Evolutionary conservation across 1,284 basidiomycete species (phyloP), one percentile per base, ranked within the genome.

Genomic region (Austropuccinia psidii): DNA sequence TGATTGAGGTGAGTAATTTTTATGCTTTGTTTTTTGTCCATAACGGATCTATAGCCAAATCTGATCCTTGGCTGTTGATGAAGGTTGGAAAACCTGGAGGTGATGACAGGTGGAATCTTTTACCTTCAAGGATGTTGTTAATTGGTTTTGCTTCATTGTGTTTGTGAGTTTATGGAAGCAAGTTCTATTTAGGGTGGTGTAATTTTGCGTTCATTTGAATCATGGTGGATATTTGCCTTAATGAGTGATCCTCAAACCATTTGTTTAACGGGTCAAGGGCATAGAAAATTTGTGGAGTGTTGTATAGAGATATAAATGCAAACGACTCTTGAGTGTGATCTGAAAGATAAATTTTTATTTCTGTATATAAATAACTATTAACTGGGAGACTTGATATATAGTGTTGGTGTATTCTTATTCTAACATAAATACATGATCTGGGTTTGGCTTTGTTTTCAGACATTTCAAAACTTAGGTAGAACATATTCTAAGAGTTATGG

Each of bases 61-160:
- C 21, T 17, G 33, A 0, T 5, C 33, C 50, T 2, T 24, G 13
- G 9, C 33, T 17, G 21, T 37, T 27, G 8, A 41, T 35, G 6
- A 50, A 43, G 4, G 65, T 67, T 3, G 65, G 65, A 27, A 69
- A 15, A 7, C 66, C 66, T n/a, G 15, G 55, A 15, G 66, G 65
- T 24, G 65, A 67, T 11, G 19, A 37, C 9, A 67, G 43, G 33
- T 35, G 13, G 35, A 67, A 43, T 2, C 65, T 50, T 8, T 41
- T 67, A 19, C 7, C 19, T 11, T 50, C 45, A 4, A 29, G 41
- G 0, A 67, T n/a, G 4, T 19, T 19, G 8, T 52, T 55, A 9
- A 67, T 19, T 33, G 35, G 27, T 13, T 55, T 52, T n/a, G 65
- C 15, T 5, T 17, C 33, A 0, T 49, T 3, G 31, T 68, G 50